Conservation (phyloP, 2,329 filamentous ascomycete genomes). For the Phialophora tarda region DNA sequence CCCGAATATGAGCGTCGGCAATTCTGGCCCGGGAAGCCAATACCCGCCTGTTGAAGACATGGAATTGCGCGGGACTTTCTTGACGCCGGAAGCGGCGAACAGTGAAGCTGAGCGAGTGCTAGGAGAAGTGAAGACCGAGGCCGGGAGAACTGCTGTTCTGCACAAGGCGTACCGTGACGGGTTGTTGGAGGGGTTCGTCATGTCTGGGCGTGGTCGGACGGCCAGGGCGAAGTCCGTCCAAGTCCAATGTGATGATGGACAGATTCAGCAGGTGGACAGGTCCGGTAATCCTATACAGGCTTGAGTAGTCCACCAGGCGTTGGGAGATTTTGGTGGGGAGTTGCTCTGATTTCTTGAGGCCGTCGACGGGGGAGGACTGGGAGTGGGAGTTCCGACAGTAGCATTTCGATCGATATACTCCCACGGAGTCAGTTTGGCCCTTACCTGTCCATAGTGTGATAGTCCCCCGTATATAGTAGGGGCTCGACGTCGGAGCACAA, state of each 20-base stretch:
- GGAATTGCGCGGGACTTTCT: constrained; percentile 18
- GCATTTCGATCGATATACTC: not conserved
- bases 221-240: not conserved
- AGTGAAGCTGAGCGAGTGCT: not conserved
- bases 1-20: not conserved
- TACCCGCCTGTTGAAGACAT: constrained; percentile 6
- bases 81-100: constrained; percentile 11
- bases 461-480: too few relatives aligned
- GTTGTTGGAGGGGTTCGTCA: not conserved
- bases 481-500: not conserved
- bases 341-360: too few relatives aligned
- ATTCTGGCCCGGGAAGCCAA: not conserved
- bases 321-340: too few relatives aligned
- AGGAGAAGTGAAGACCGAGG: constrained; percentile 1
- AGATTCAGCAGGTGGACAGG: constrained; percentile 6
- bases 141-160: not conserved
- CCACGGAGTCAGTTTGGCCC: not conserved
- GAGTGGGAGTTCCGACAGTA: not conserved
- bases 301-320: not conserved
- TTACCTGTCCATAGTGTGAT: not conserved
- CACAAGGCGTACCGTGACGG: not conserved
- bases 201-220: not conserved
- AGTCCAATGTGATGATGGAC: constrained; percentile 10
- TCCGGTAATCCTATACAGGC: not conserved
- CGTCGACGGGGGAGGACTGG: too few relatives aligned